Conservation (phyloP, 345 rosid species). For the Crucihimalaya himalaica region DNA sequence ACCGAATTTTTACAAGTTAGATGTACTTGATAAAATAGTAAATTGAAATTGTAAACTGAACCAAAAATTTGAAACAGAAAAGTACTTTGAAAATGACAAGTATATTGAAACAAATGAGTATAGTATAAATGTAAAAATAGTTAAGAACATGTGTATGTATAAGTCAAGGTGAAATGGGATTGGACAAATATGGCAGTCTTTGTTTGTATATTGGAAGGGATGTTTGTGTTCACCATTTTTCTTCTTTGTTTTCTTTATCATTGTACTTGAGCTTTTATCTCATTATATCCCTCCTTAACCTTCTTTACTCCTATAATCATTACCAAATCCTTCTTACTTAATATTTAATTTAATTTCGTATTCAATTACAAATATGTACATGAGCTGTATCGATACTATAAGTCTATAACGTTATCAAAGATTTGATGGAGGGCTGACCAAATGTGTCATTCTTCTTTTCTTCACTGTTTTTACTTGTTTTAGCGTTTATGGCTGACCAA, state of each 20-base stretch:
- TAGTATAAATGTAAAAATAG: background rate
- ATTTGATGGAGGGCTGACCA: background rate
- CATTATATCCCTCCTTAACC: constrained; percentile 6
- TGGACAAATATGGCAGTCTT: constrained; percentile 29
- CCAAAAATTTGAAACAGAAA: too few species aligned
- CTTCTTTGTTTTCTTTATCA: constrained; percentile 38
- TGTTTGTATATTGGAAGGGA: constrained; percentile 34
- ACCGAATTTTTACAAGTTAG: too few species aligned
- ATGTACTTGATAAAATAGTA: too few species aligned
- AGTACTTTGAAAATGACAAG: background rate
- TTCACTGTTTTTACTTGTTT: constrained; percentile 5
- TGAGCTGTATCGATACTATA: background rate
- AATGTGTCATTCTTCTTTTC: constrained; percentile 3
- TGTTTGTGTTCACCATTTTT: constrained; percentile 24
- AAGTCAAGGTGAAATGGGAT: constrained; percentile 17
- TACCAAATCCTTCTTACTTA: constrained; percentile 18
- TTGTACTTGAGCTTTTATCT: constrained; percentile 36
- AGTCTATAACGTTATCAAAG: background rate
- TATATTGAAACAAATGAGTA: background rate
- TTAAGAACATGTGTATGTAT: background rate
- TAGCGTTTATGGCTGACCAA: constrained; percentile 30
- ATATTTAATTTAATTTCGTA: background rate
- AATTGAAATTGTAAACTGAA: too few species aligned
- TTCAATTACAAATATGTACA: background rate
- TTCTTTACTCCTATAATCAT: constrained; percentile 29